Conservation (phyloP, 345 rosid species). For the Aethionema arabicum region DNA sequence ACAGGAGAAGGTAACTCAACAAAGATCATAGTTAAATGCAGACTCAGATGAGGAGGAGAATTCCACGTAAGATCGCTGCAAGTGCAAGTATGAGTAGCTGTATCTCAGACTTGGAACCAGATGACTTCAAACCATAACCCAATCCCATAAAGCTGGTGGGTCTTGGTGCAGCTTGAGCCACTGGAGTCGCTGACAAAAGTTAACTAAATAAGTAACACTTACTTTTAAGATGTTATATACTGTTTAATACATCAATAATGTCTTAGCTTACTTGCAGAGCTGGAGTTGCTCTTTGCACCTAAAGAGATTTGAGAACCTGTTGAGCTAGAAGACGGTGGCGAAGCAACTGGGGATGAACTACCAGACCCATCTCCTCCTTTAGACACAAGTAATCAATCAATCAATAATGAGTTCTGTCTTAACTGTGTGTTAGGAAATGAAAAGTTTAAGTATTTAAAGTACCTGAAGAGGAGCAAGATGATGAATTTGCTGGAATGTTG, state of each 20-base stretch:
- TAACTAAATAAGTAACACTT: conserved; percentile 1
- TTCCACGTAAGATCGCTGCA: conserved; percentile 30
- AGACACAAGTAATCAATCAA: conserved; percentile 4
- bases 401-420: conserved; percentile 7
- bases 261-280: conserved; percentile 43
- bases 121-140: conserved; percentile 39
- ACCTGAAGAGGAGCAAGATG: conserved; percentile 48
- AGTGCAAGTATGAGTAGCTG: conserved; percentile 31
- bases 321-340: conserved; percentile 42
- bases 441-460: not conserved
- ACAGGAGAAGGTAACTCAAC: conserved; percentile 10
- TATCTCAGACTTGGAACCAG: conserved; percentile 35
- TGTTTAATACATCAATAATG: not conserved
- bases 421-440: not conserved
- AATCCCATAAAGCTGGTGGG: conserved; percentile 45
- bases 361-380: conserved; percentile 39
- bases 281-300: conserved; percentile 42
- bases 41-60: conserved; percentile 29
- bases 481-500: conserved; percentile 41
- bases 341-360: conserved; percentile 35
- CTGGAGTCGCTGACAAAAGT: conserved; percentile 49
- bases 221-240: not conserved
- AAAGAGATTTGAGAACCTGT: conserved; percentile 46
- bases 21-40: conserved; percentile 1
- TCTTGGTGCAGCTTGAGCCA: conserved; percentile 46